Percentiles rank a stretch among this genome's conserved stretches.
Conservation (phyloP, 768 basidiomycete species). For the Saitozyma sp. region DNA sequence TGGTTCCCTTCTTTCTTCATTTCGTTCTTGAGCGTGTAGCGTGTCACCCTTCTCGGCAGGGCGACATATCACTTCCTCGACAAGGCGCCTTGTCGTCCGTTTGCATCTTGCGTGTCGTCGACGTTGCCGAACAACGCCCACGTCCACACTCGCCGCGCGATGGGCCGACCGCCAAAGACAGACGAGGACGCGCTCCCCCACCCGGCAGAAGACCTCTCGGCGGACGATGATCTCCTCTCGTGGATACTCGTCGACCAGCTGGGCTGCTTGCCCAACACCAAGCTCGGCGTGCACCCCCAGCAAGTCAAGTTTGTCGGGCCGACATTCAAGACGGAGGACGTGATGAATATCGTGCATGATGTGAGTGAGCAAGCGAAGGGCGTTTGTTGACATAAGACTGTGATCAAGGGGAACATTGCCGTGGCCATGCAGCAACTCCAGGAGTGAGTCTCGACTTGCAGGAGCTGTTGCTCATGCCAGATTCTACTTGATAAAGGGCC, state of each 20-base stretch:
- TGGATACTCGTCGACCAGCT: slow-evolving; percentile 51
- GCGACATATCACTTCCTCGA: background rate
- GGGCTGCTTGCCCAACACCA: slow-evolving; percentile 42
- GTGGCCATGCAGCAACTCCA: slow-evolving; percentile 29
- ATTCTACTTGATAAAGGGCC: slow-evolving; percentile 37
- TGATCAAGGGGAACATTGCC: slow-evolving; percentile 26
- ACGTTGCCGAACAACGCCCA: background rate
- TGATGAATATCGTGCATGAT: slow-evolving; percentile 42
- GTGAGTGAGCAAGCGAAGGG: slow-evolving; percentile 18
- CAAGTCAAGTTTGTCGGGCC: slow-evolving; percentile 47
- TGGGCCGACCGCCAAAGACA: slow-evolving; percentile 5
- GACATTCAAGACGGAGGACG: slow-evolving; percentile 43
- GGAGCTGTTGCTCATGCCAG: slow-evolving; percentile 7
- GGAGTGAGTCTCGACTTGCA: slow-evolving; percentile 27
- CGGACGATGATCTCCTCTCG: slow-evolving; percentile 49
- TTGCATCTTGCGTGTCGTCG: slow-evolving; percentile 2
- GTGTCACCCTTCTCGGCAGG: background rate
- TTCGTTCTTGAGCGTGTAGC: background rate
- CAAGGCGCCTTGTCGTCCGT: background rate
- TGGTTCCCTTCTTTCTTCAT: too few relatives aligned
- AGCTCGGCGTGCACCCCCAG: slow-evolving; percentile 49
- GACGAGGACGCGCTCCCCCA: slow-evolving; percentile 29
- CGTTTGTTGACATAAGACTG: slow-evolving; percentile 29
- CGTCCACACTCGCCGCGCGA: background rate
- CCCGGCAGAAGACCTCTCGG: slow-evolving; percentile 46